A percentile compares a stretch with the other conserved stretches of the same genome.
phyloP scores from a whole-genome alignment of 305 asterid species.

The Striga hermonthica region DNA sequence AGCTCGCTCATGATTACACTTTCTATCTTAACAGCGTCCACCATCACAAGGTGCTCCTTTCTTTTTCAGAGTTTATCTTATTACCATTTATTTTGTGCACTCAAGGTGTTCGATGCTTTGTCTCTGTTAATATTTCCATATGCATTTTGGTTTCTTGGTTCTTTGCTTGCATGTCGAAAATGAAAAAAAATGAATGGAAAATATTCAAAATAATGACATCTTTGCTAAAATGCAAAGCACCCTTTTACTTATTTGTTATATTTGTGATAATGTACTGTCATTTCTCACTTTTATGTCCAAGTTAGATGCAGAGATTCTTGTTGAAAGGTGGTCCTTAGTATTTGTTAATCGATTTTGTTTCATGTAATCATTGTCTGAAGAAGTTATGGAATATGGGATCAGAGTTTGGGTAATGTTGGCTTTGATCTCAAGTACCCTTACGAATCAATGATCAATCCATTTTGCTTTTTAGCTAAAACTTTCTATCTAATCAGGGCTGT shows the following conservation, averaged over 20 bases:
- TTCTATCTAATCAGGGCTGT: too few relatives aligned
- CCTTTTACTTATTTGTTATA: too few relatives aligned
- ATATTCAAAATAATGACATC: not conserved
- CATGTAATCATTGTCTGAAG: not conserved
- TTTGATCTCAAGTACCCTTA: not conserved
- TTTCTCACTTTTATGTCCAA: not conserved
- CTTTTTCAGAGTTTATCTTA: not conserved
- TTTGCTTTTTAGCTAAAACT: too few relatives aligned
- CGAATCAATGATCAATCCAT: too few relatives aligned
- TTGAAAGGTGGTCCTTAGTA: not conserved
- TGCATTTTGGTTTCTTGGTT: not conserved
- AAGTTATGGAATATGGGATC: not conserved
- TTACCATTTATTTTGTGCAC: not conserved
- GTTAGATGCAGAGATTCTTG: not conserved
- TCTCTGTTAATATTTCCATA: not conserved
- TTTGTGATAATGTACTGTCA: too few relatives aligned
- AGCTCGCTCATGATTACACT: slow-evolving; percentile 71
- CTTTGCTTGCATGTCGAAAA: not conserved
- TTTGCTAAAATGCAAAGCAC: too few relatives aligned
- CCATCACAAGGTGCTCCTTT: slow-evolving; percentile 64
- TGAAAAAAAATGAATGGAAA: too few relatives aligned
- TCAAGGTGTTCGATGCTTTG: not conserved
- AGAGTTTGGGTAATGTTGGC: not conserved
- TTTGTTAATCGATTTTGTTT: not conserved
- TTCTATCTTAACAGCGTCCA: slow-evolving; percentile 73